Conservation (phyloP, 225 moss, liverwort and hornwort genomes). For the Straminergon stramineum region DNA sequence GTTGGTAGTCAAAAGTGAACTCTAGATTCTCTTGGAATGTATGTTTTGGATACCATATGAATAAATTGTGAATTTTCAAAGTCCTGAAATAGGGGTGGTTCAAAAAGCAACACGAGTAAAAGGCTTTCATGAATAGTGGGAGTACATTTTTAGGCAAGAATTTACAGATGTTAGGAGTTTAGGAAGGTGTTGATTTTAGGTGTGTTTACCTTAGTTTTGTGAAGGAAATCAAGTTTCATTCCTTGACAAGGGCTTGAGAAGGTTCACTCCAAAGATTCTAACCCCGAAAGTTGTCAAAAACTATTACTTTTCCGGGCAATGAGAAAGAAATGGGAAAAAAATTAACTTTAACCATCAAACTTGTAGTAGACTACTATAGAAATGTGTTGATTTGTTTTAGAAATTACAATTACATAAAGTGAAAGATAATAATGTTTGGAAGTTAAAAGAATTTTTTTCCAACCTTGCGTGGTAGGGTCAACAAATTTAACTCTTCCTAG, state of each 20-base stretch:
- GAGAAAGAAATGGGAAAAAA: background rate
- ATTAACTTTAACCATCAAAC: background rate
- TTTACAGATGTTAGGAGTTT: accelerated
- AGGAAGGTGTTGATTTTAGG: background rate
- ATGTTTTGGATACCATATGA: accelerated
- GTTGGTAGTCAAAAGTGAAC: background rate
- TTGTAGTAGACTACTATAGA: background rate
- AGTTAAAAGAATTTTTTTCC: background rate
- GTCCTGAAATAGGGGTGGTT: accelerated
- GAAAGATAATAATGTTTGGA: background rate
- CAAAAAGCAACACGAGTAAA: background rate
- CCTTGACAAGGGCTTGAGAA: accelerated
- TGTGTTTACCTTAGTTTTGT: background rate
- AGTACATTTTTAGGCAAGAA: too few species aligned
- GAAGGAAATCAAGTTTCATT: background rate
- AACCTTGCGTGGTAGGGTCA: accelerated
- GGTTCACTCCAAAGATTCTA: background rate
- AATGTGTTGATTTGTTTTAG: accelerated
- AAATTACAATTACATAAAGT: background rate
- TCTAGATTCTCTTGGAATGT: background rate
- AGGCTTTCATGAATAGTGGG: background rate
- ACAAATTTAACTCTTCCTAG: background rate
- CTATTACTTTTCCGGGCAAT: accelerated
- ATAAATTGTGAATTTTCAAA: background rate
- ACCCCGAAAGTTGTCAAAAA: too few species aligned